phyloP scores from a whole-genome alignment of 805 yeast genomes.

The Cyberlindnera euphorbiiphila region DNA sequence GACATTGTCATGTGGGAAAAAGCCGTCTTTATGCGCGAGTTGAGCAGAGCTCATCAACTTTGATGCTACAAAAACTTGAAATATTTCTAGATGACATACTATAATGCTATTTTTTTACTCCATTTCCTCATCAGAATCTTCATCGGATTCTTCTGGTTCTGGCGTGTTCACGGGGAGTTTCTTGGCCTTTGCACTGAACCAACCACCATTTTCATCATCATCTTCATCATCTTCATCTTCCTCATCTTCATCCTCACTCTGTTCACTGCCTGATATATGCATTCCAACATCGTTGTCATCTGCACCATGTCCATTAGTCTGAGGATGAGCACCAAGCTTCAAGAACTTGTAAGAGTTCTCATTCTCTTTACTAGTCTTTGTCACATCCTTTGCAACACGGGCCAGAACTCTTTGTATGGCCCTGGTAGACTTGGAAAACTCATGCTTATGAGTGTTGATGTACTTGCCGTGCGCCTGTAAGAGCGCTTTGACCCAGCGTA shows the following conservation, averaged over 20 bases:
- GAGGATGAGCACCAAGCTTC: conserved; percentile 26
- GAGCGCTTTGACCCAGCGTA: conserved; percentile 74
- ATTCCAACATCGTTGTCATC: conserved; percentile 15
- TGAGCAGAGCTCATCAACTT: too few relatives aligned
- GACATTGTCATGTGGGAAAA: too few relatives aligned
- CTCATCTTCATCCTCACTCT: conserved; percentile 18
- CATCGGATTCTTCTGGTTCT: conserved; percentile 5
- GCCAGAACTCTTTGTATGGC: conserved; percentile 72
- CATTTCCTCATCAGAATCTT: conserved; percentile 12
- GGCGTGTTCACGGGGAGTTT: conserved; percentile 10
- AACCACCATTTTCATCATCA: conserved; percentile 26
- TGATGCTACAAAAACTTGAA: not conserved
- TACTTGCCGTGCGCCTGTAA: conserved; percentile 73
- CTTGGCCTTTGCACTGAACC: conserved; percentile 24
- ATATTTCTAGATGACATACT: too few relatives aligned
- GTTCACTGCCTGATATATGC: conserved; percentile 11
- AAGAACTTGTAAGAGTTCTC: conserved; percentile 54
- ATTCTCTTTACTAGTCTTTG: conserved; percentile 48
- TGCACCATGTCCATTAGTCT: conserved; percentile 6
- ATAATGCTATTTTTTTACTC: conserved; percentile 4
- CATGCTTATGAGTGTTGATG: conserved; percentile 57
- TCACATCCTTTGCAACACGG: conserved; percentile 72
- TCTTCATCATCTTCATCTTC: conserved; percentile 17
- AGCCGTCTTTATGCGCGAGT: too few relatives aligned
- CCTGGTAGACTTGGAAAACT: conserved; percentile 61